phyloP scores from a whole-genome alignment of 2,329 filamentous ascomycete genomes.

The Pseudogymnoascus sp. region DNA sequence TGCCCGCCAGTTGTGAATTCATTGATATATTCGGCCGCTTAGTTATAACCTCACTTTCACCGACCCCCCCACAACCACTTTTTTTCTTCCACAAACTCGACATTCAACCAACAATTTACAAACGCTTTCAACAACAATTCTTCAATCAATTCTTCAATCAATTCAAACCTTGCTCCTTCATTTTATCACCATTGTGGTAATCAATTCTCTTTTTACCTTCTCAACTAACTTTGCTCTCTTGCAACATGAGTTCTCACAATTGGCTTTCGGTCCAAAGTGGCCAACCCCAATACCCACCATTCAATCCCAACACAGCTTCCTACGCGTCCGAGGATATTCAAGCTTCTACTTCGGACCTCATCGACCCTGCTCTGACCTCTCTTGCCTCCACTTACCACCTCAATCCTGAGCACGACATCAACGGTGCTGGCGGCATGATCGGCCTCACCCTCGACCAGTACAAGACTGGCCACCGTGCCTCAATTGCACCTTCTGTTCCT shows the following conservation, averaged over 20 bases:
- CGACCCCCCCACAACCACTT: background rate
- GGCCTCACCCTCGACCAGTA: background rate
- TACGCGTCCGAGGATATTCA: background rate
- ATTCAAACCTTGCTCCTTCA: background rate
- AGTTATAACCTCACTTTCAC: conserved; percentile 8
- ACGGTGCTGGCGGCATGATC: background rate
- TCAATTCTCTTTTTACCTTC: background rate
- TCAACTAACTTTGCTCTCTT: background rate
- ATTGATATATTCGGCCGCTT: background rate
- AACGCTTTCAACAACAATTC: background rate
- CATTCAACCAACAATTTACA: background rate
- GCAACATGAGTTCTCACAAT: conserved; percentile 8
- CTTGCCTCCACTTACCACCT: background rate
- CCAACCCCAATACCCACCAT: background rate
- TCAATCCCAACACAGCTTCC: conserved; percentile 5
- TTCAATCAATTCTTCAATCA: background rate
- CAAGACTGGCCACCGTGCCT: background rate
- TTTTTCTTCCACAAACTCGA: background rate
- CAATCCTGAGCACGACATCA: background rate
- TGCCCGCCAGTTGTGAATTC: conserved; percentile 2
- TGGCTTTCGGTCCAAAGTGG: background rate
- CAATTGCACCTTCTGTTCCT: background rate
- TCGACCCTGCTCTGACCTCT: background rate
- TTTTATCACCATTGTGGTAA: background rate
- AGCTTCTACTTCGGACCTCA: background rate